Evolutionary conservation across 2,329 filamentous ascomycete species (phyloP).

Genomic region (Fusarium sp.): DNA sequence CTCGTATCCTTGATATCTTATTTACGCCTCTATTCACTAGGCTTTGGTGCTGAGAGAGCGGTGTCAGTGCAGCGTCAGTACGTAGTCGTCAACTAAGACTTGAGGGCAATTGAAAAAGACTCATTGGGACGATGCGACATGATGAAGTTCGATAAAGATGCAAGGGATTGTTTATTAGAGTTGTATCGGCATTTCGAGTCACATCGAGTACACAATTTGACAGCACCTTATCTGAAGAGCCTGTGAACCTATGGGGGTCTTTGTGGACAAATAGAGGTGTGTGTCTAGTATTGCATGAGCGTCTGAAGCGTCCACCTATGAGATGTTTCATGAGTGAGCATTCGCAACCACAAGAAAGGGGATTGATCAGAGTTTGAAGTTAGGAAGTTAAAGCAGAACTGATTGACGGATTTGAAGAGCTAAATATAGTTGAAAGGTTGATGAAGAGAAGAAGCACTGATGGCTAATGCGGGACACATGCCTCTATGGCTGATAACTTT

Average conservation of each 20-base stretch:
- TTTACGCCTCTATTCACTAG: conserved; percentile 10
- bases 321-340: conserved; percentile 32
- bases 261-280: not conserved
- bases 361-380: not conserved
- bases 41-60: conserved; percentile 14
- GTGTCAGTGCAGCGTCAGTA: conserved; percentile 10
- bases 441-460: not conserved
- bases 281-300: conserved; percentile 24
- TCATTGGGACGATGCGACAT: conserved; percentile 6
- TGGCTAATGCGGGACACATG: not conserved
- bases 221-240: conserved; percentile 42
- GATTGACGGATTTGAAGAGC: not conserved
- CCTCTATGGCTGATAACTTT: not conserved
- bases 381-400: not conserved
- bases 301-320: conserved; percentile 28
- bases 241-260: conserved; percentile 15
- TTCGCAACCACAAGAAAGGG: conserved; percentile 25
- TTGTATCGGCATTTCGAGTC: conserved; percentile 38
- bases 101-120: conserved; percentile 2
- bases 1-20: conserved; percentile 12
- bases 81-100: conserved; percentile 11
- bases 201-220: conserved; percentile 30
- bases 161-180: conserved; percentile 35
- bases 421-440: not conserved
- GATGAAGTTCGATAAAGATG: conserved; percentile 20